A percentile compares a stretch with the other conserved stretches of the same genome.
Evolutionary conservation across 768 basidiomycete species (phyloP).

Genomic region (Lactifluus volemus): DNA sequence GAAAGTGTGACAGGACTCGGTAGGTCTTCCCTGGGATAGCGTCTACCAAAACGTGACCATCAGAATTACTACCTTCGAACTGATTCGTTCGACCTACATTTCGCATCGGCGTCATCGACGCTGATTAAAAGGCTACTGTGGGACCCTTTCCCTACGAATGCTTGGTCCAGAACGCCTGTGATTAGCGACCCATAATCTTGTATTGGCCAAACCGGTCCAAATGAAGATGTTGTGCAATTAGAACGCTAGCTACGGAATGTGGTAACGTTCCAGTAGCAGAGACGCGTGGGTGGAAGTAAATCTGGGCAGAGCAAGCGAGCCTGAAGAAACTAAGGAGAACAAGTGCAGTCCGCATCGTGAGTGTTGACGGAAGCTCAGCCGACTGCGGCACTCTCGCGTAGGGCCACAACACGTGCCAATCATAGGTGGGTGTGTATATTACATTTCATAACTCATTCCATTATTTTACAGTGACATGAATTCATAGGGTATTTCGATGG

Average conservation of each 20-base stretch:
- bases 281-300: conserved; percentile 13
- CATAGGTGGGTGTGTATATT: not conserved
- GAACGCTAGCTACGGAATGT: conserved; percentile 37
- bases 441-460: not conserved
- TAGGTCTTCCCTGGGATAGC: conserved; percentile 44
- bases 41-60: conserved; percentile 30
- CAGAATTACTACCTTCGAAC: not conserved
- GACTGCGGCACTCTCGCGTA: not conserved
- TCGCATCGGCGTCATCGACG: conserved; percentile 44
- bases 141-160: conserved; percentile 50
- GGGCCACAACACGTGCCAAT: not conserved
- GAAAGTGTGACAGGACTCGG: conserved; percentile 39
- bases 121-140: conserved; percentile 46
- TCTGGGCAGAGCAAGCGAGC: conserved; percentile 13
- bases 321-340: conserved; percentile 5
- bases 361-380: not conserved
- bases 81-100: conserved; percentile 34
- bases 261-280: not conserved
- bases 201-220: conserved; percentile 51
- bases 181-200: conserved; percentile 27
- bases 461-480: too few species aligned
- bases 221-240: conserved; percentile 61
- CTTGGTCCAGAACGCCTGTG: conserved; percentile 23
- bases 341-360: conserved; percentile 11
- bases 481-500: too few species aligned